Conservation (phyloP, 2,329 filamentous ascomycete species). For the Trichoderma sp. region DNA sequence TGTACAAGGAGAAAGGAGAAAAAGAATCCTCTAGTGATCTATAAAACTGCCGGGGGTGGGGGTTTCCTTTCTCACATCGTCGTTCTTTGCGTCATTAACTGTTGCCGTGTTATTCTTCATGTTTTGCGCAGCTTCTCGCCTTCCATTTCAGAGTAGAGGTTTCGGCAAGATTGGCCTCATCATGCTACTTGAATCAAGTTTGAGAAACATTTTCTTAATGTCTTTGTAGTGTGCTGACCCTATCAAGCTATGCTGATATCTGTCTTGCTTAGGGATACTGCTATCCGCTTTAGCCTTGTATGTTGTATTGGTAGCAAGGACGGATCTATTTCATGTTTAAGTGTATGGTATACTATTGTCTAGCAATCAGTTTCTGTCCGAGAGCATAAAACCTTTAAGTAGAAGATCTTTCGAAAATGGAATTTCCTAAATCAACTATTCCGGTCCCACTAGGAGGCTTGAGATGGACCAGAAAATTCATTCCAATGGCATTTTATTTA, state of each 20-base stretch:
- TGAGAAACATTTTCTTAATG: neutral
- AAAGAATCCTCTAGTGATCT: too few species aligned
- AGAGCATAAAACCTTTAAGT: neutral
- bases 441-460: fast-evolving
- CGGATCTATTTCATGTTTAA: neutral
- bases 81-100: neutral
- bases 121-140: neutral
- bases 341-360: neutral
- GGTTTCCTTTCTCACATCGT: too few species aligned
- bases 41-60: too few species aligned
- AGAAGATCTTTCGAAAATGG: neutral
- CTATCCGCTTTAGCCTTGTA: neutral
- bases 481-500: neutral
- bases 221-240: neutral
- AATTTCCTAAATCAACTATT: neutral
- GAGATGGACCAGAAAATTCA: neutral
- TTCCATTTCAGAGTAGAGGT: fast-evolving
- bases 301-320: neutral
- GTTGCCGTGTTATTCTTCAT: neutral
- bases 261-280: neutral
- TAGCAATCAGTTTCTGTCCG: neutral
- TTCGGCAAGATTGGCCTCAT: neutral
- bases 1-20: neutral
- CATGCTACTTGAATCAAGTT: neutral
- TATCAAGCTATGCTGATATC: neutral